A percentile compares a stretch with the other conserved stretches of the same genome.
These are phyloP conservation scores for Exidia glandulosa DNA, from an alignment of 768 basidiomycete genomes.

Conservation along the genomic window DNA sequence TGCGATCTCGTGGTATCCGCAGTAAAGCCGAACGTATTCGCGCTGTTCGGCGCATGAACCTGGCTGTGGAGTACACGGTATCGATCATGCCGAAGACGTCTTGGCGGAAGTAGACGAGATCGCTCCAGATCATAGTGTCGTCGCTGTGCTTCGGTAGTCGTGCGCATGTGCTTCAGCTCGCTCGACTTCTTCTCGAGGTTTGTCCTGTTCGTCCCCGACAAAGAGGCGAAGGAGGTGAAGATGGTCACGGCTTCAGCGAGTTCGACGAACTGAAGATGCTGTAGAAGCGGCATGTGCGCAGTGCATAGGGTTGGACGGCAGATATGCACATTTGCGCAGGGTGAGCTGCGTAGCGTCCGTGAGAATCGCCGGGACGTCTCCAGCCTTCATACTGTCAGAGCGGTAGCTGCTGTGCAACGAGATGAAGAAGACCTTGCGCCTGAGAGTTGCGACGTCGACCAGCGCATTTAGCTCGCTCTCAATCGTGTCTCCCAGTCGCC, in stretches of 20 bases:
- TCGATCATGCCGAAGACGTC: constrained; percentile 98
- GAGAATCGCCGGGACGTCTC: constrained; percentile 74
- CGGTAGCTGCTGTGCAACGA: constrained; percentile 77
- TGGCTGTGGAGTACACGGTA: constrained; percentile 61
- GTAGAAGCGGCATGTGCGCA: constrained; percentile 90
- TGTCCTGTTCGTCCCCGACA: constrained; percentile 72
- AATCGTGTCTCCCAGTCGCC: constrained; percentile 49
- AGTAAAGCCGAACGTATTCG: constrained; percentile 82
- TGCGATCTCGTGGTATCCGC: constrained; percentile 97
- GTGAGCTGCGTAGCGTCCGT: constrained; percentile 97
- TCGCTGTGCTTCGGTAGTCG: constrained; percentile 91
- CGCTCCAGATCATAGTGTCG: constrained; percentile 97
- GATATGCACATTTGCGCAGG: constrained; percentile 87
- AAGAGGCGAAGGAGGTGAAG: constrained; percentile 80
- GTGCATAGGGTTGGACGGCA: constrained; percentile 78
- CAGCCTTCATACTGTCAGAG: constrained; percentile 65
- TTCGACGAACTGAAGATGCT: constrained; percentile 98
- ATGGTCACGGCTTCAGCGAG: constrained; percentile 92
- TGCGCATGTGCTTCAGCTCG: constrained; percentile 93
- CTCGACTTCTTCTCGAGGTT: constrained; percentile 93
- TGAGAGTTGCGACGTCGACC: constrained; percentile 82
- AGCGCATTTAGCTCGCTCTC: constrained; percentile 59
- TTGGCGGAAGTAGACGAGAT: constrained; percentile 98
- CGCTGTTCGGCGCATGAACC: constrained; percentile 39
- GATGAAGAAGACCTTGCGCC: constrained; percentile 93